Percentiles rank a stretch among this genome's conserved stretches.
These are phyloP conservation scores for Pythium rhizo-oryzae DNA, from an alignment of 352 stramenopile genomes.

Conservation along the genomic window DNA sequence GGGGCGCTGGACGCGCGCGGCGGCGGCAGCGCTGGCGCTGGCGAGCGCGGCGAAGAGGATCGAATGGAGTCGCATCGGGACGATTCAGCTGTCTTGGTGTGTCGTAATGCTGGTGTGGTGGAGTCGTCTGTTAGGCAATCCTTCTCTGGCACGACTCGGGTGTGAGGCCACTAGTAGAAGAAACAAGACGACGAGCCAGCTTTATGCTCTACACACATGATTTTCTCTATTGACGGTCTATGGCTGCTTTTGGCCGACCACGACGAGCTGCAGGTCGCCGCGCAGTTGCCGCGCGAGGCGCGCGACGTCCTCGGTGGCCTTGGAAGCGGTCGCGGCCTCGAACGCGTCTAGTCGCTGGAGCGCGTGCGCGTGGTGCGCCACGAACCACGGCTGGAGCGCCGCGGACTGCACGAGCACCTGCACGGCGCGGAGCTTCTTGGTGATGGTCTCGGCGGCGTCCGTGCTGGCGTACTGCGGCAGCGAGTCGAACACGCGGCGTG, in stretches of 20 bases:
- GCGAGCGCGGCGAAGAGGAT: neutral
- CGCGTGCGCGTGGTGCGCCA: constrained; percentile 39
- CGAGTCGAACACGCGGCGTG: constrained; percentile 26
- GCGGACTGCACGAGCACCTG: constrained; percentile 54
- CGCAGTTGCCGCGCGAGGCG: constrained; percentile 54
- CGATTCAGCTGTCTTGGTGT: too few species aligned
- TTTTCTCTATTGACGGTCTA: constrained; percentile 16
- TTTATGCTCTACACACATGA: neutral
- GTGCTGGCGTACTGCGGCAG: constrained; percentile 27
- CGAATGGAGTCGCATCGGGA: neutral
- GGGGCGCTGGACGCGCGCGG: constrained; percentile 1
- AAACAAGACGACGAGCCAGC: constrained; percentile 25
- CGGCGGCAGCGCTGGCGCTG: neutral
- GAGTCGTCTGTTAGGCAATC: too few species aligned
- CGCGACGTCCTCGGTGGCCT: constrained; percentile 38
- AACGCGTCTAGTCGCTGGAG: constrained; percentile 30
- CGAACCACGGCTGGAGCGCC: constrained; percentile 35
- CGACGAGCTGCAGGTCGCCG: constrained; percentile 61
- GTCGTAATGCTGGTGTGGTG: too few species aligned
- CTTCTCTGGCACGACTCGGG: too few species aligned
- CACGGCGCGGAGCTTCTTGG: constrained; percentile 42
- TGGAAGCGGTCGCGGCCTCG: constrained; percentile 21
- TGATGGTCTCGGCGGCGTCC: constrained; percentile 16
- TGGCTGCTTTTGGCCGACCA: constrained; percentile 31
- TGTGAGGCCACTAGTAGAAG: too few species aligned